Conservation (phyloP, 208 protist species). For the Balamuthia mandrillaris region DNA sequence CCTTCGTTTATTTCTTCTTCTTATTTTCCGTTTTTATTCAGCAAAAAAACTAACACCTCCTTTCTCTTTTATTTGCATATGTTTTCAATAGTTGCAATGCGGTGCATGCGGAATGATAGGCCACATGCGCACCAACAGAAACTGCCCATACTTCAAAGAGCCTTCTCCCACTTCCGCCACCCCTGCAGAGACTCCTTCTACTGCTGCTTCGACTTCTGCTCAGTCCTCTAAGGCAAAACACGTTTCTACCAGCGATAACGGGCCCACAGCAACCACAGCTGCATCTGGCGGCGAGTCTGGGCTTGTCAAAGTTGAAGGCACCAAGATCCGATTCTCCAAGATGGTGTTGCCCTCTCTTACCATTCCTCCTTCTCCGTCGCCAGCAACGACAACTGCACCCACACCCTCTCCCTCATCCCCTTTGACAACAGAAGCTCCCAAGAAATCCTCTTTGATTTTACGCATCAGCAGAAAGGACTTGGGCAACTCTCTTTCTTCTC, state of each 20-base stretch:
- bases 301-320: conserved; percentile 29
- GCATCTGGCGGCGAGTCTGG: background rate
- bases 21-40: too few relatives aligned
- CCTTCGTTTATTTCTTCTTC: too few relatives aligned
- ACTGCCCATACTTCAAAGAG: conserved; percentile 40
- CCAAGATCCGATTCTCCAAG: conserved; percentile 36
- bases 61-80: background rate
- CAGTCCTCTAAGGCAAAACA: background rate
- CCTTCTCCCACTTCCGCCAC: too few relatives aligned
- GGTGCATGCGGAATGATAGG: conserved; percentile 37
- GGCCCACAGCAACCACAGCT: background rate
- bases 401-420: background rate
- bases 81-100: background rate
- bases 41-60: too few relatives aligned
- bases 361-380: background rate
- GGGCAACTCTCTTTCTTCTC: too few relatives aligned
- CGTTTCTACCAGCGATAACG: background rate
- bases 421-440: background rate
- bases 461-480: conserved; percentile 40
- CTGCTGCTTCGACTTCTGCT: background rate
- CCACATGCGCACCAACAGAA: conserved; percentile 47
- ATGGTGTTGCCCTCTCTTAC: background rate
- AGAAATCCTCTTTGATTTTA: conserved; percentile 39
- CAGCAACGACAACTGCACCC: background rate
- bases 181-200: background rate